A percentile compares a stretch with the other conserved stretches of the same genome.
Conservation (phyloP, 805 yeast genomes). For the Kregervanrija delftensis region DNA sequence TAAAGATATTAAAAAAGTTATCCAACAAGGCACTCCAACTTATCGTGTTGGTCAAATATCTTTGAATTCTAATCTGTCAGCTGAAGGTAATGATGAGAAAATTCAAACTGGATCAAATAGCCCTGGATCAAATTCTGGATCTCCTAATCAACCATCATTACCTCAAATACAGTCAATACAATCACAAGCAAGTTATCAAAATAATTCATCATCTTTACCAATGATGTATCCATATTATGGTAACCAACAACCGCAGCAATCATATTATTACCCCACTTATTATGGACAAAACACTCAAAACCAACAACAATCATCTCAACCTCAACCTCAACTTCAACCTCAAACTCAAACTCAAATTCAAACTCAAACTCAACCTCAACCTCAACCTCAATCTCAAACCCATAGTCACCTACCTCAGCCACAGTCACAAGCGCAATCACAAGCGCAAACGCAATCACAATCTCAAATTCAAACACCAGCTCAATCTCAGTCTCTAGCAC, state of each 20-base stretch:
- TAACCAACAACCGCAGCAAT: neutral
- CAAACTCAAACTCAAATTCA: too few relatives aligned
- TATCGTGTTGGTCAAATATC: conserved; percentile 17
- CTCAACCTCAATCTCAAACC: too few relatives aligned
- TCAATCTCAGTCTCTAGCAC: too few relatives aligned
- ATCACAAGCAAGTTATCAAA: neutral
- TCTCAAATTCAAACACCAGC: too few relatives aligned
- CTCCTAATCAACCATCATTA: neutral
- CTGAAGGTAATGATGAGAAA: neutral
- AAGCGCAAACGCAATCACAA: too few relatives aligned
- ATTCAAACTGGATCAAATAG: neutral
- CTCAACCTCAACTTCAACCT: too few relatives aligned
- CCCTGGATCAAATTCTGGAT: neutral
- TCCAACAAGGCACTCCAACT: conserved; percentile 32
- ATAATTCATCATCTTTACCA: neutral
- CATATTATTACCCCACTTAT: neutral
- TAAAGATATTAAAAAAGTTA: conserved; percentile 50
- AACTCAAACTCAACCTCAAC: too few relatives aligned
- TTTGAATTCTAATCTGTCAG: conserved; percentile 3
- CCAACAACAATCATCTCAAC: too few relatives aligned
- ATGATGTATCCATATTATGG: neutral
- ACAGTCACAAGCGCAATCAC: too few relatives aligned
- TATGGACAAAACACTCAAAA: too few relatives aligned
- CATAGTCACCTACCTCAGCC: too few relatives aligned
- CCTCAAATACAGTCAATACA: neutral